Evolutionary conservation across 2,329 filamentous ascomycete species (phyloP), one percentile per base, ranked within the genome.

Genomic region (Colletotrichum sp.): DNA sequence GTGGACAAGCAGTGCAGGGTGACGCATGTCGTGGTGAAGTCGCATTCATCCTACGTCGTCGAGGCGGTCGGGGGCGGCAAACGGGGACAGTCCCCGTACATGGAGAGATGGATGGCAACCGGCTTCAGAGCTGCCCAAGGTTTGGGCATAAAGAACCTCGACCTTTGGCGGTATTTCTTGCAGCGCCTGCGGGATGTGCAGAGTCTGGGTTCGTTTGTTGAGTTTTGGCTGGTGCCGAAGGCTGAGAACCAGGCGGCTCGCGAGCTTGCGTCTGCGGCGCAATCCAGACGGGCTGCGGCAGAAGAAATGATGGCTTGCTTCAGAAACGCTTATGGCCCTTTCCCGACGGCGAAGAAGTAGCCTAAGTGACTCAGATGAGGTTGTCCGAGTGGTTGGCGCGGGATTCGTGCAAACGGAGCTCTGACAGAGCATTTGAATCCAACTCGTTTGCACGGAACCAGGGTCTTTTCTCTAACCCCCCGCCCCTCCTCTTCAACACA

Each of bases 101-200:
- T 52, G 43, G 0, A 21, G 43, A 52, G 0, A 6, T 52, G n/a
- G 43, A 52, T 52, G 10, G 10, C 12, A 2, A 52, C 8, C 43
- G 43, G n/a, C n/a, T 52, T 52, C 43, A 0, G 0, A 0, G 21
- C 43, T 21, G 43, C 43, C 6, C n/a, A 52, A 52, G 10, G n/a
- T 8, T 52, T 0, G n/a, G 21, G 43, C n/a, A 13, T 52, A 21
- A 52, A 13, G n/a, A 52, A 52, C 10, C n/a, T 52, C 10, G 10
- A 21, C 1, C 38, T 48, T 52, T 52, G n/a, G 43, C 43, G 1
- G 43, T 10, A 52, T 0, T 0, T 52, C 0, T 52, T 52, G 12
- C 43, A 52, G 43, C 43, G 10, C n/a, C 43, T 52, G n/a, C 12
- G n/a, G n/a, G 43, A 52, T 52, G 1, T 52, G 43, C 43, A 52